Conservation (phyloP, 2,329 filamentous ascomycete species). For the Sporothrix luriei region DNA sequence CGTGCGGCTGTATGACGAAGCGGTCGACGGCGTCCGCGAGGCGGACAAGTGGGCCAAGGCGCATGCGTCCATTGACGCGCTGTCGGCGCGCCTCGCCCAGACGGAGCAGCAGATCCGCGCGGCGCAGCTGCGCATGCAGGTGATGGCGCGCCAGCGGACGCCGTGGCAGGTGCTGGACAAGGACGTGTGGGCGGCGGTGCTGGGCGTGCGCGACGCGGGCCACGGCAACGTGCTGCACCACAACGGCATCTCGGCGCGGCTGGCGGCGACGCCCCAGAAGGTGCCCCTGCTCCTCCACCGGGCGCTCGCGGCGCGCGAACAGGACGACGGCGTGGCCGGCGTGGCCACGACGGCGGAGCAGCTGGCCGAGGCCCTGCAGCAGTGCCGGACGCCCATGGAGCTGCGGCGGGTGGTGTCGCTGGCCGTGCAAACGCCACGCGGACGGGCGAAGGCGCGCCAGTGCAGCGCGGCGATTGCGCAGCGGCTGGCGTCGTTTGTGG, state of each 20-base stretch:
- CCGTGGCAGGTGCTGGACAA: slow-evolving; percentile 48
- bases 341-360: not conserved
- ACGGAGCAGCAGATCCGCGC: slow-evolving; percentile 40
- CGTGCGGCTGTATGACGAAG: slow-evolving; percentile 48
- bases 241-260: slow-evolving; percentile 40
- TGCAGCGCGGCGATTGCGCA: slow-evolving; percentile 5
- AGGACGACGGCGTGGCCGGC: not conserved
- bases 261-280: slow-evolving; percentile 31
- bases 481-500: slow-evolving; percentile 9
- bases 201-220: slow-evolving; percentile 13
- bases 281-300: slow-evolving; percentile 41
- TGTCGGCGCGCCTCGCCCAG: slow-evolving; percentile 39
- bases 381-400: slow-evolving; percentile 33
- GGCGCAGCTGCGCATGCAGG: slow-evolving; percentile 30
- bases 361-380: slow-evolving; percentile 30
- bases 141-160: slow-evolving; percentile 30
- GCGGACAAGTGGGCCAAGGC: slow-evolving; percentile 40
- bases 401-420: slow-evolving; percentile 39
- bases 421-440: slow-evolving; percentile 35
- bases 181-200: slow-evolving; percentile 50
- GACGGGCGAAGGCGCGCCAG: slow-evolving; percentile 33
- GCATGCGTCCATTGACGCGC: slow-evolving; percentile 34
- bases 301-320: slow-evolving; percentile 30
- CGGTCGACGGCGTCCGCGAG: slow-evolving; percentile 43
- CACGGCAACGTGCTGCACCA: slow-evolving; percentile 32